Conservation (phyloP, 2,329 filamentous ascomycete genomes). For the Aurifilum marmelostoma region DNA sequence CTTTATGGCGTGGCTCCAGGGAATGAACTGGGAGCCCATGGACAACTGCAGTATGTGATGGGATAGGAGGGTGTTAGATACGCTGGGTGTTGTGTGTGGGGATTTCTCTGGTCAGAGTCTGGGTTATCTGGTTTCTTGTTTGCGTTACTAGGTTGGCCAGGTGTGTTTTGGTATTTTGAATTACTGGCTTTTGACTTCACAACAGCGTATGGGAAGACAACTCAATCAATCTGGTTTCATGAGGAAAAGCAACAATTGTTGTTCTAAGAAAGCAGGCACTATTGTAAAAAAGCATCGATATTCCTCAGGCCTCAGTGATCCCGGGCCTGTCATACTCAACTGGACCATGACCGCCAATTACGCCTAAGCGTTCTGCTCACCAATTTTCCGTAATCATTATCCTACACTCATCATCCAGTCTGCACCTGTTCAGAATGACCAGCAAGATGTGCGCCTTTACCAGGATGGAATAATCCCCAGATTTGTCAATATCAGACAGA, state of each 20-base stretch:
- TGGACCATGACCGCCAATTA: not conserved
- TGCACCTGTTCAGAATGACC: not conserved
- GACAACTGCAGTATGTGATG: constrained; percentile 27
- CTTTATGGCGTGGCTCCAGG: constrained; percentile 42
- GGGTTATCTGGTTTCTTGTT: not conserved
- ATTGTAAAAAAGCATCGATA: not conserved
- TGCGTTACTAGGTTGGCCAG: not conserved
- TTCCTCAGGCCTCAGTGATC: not conserved
- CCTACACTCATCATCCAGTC: not conserved
- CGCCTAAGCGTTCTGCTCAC: not conserved
- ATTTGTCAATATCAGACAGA: not conserved
- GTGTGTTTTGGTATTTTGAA: not conserved
- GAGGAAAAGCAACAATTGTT: too few relatives aligned
- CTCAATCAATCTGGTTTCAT: too few relatives aligned
- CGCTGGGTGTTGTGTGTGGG: too few relatives aligned
- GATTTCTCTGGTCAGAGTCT: too few relatives aligned
- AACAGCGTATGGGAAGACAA: too few relatives aligned
- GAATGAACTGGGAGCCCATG: constrained; percentile 39
- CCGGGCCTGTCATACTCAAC: not conserved
- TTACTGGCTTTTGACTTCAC: not conserved
- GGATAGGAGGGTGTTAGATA: too few relatives aligned
- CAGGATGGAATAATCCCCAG: not conserved
- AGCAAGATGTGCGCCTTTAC: not conserved
- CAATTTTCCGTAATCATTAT: not conserved
- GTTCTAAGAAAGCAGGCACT: too few relatives aligned